Percentiles rank a stretch among this genome's conserved stretches.
These are phyloP conservation scores for Exophiala alcalophila DNA, from an alignment of 2,329 filamentous ascomycete species.

Conservation along the genomic window DNA sequence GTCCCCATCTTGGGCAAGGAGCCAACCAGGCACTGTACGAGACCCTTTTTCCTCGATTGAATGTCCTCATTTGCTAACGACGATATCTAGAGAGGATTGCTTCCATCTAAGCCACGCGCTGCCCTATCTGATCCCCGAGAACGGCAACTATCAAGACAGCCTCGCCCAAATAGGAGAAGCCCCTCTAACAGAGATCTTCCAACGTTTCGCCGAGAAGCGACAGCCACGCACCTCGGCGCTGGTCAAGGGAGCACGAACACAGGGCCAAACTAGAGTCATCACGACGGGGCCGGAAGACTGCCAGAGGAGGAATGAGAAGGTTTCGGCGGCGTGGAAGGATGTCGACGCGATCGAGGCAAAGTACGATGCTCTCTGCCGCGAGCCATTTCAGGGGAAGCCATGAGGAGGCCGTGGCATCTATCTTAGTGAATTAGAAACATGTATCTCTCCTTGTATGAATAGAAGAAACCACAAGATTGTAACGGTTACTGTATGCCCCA, in stretches of 20 bases:
- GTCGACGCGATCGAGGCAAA: slow-evolving; percentile 5
- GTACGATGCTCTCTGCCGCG: slow-evolving; percentile 13
- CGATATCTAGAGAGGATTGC: slow-evolving; percentile 16
- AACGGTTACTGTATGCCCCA: no score
- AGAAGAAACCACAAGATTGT: neutral
- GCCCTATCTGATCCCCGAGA: slow-evolving; percentile 3
- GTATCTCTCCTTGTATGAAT: neutral
- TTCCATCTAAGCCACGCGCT: slow-evolving; percentile 13
- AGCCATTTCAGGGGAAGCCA: slow-evolving; percentile 10
- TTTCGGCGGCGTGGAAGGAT: slow-evolving; percentile 13
- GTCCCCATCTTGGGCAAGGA: slow-evolving; percentile 18
- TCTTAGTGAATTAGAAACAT: neutral
- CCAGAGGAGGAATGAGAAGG: slow-evolving; percentile 7
- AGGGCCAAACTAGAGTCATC: slow-evolving; percentile 15
- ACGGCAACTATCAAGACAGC: neutral
- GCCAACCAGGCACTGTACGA: slow-evolving; percentile 21
- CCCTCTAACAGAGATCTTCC: slow-evolving; percentile 11
- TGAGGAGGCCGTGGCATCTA: neutral
- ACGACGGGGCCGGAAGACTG: slow-evolving; percentile 12
- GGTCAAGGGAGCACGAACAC: slow-evolving; percentile 16
- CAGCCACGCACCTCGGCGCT: slow-evolving; percentile 16
- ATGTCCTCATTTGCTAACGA: neutral
- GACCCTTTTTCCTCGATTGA: neutral
- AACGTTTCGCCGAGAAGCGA: slow-evolving; percentile 13
- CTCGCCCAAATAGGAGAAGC: neutral